Evolutionary conservation across 1,139 yeast species (phyloP).

Genomic region (Yamadazyma diddensiae): DNA sequence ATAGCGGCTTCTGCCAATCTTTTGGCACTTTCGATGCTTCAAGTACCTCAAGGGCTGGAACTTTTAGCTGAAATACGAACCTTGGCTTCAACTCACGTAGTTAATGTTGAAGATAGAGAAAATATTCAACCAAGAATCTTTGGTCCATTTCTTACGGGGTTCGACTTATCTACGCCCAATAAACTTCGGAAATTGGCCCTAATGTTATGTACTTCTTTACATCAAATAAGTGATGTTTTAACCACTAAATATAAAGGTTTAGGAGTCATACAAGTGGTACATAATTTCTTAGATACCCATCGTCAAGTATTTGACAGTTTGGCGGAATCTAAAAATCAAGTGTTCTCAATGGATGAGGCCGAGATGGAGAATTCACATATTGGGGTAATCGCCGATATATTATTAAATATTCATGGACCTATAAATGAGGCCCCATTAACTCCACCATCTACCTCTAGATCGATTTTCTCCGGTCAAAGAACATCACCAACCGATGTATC

Average conservation of each 20-base stretch:
- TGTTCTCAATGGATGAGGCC: neutral
- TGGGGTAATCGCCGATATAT: conserved; percentile 6
- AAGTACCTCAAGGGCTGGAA: conserved; percentile 37
- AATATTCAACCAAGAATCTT: conserved; percentile 43
- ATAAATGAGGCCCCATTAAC: conserved; percentile 11
- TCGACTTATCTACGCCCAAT: conserved; percentile 39
- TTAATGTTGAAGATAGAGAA: conserved; percentile 20
- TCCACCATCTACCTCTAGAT: conserved; percentile 16
- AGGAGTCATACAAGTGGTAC: conserved; percentile 41
- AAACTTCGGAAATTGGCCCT: conserved; percentile 44
- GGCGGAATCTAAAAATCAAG: neutral
- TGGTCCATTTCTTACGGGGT: conserved; percentile 53
- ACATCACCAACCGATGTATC: conserved; percentile 15
- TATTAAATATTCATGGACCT: conserved; percentile 2
- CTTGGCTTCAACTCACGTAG: conserved; percentile 6
- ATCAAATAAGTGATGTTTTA: conserved; percentile 53
- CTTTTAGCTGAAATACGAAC: conserved; percentile 14
- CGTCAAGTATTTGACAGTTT: conserved; percentile 19
- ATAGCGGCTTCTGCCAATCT: conserved; percentile 70
- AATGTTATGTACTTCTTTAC: conserved; percentile 44
- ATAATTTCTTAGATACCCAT: conserved; percentile 30
- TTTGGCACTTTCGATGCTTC: conserved; percentile 67
- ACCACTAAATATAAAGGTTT: conserved; percentile 49
- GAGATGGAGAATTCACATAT: conserved; percentile 3
- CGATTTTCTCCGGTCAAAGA: conserved; percentile 14